Percentiles rank a stretch among this genome's conserved stretches.
phyloP scores from a whole-genome alignment of 768 basidiomycete genomes.

The Pleurotus citrinopileatus region DNA sequence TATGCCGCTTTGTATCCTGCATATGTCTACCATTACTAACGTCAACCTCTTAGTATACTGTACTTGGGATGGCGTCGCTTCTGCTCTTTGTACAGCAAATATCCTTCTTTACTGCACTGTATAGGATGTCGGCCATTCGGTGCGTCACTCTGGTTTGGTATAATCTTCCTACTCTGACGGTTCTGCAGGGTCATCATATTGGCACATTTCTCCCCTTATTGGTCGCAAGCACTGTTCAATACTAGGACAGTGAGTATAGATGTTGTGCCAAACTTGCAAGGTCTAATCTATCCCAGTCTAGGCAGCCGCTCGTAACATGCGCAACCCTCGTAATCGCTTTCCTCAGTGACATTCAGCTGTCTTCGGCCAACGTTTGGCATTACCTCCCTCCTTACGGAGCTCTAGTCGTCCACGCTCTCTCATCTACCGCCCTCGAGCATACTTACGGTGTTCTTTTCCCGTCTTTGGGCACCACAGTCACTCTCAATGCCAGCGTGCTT shows the following conservation, averaged over 20 bases:
- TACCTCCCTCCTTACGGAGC: conserved; percentile 67
- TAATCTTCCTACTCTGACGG: not conserved
- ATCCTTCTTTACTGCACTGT: conserved; percentile 65
- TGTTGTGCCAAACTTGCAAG: not conserved
- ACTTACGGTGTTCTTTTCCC: conserved; percentile 56
- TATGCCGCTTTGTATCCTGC: conserved; percentile 25
- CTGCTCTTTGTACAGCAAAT: conserved; percentile 68
- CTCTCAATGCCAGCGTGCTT: conserved; percentile 52
- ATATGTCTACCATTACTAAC: conserved; percentile 6
- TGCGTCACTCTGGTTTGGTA: conserved; percentile 32
- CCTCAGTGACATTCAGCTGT: conserved; percentile 50
- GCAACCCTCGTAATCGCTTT: conserved; percentile 54
- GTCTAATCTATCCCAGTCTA: conserved; percentile 33
- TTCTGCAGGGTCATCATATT: conserved; percentile 61
- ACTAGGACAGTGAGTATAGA: conserved; percentile 41
- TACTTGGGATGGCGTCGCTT: conserved; percentile 63
- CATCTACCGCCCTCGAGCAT: conserved; percentile 62
- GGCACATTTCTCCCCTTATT: conserved; percentile 65
- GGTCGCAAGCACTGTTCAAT: conserved; percentile 54
- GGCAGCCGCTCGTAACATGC: conserved; percentile 44
- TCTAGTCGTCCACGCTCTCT: conserved; percentile 53
- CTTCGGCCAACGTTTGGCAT: conserved; percentile 35
- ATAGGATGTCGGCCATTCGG: conserved; percentile 66
- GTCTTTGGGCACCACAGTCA: conserved; percentile 53
- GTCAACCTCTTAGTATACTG: conserved; percentile 55